Evolutionary conservation across 2,329 filamentous ascomycete genomes (phyloP).

Genomic region (Stemphylium lycopersici): DNA sequence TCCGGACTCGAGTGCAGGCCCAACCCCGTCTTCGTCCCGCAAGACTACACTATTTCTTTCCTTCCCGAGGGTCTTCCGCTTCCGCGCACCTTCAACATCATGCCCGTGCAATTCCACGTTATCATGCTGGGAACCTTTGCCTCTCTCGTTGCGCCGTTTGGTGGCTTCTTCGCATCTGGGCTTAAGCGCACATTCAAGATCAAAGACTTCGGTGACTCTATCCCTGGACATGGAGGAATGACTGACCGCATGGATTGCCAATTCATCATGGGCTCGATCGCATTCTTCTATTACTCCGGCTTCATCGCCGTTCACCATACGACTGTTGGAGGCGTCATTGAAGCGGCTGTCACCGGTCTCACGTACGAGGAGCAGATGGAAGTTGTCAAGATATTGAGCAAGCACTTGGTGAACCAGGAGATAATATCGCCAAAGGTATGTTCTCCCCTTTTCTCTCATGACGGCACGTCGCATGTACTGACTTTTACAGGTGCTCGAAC

Average conservation of each 20-base stretch:
- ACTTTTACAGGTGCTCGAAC: slow-evolving; percentile 32
- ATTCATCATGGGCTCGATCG: slow-evolving; percentile 99
- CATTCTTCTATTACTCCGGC: slow-evolving; percentile 97
- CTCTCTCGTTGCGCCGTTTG: slow-evolving; percentile 94
- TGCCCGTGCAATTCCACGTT: slow-evolving; percentile 93
- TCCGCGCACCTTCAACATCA: slow-evolving; percentile 73
- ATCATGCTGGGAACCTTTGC: slow-evolving; percentile 90
- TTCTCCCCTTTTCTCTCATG: background rate
- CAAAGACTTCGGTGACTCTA: slow-evolving; percentile 99
- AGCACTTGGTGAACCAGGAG: slow-evolving; percentile 69
- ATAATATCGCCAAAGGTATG: slow-evolving; percentile 60
- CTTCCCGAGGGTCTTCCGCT: slow-evolving; percentile 58
- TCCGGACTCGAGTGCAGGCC: slow-evolving; percentile 87
- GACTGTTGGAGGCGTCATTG: slow-evolving; percentile 84
- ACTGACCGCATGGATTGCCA: slow-evolving; percentile 99
- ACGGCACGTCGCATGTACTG: background rate
- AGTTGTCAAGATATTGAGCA: slow-evolving; percentile 66
- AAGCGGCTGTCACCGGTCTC: slow-evolving; percentile 89
- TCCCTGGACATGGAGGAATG: slow-evolving; percentile 96
- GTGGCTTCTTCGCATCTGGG: slow-evolving; percentile 96
- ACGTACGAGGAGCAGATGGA: slow-evolving; percentile 88
- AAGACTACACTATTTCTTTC: slow-evolving; percentile 71
- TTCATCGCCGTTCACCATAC: slow-evolving; percentile 92
- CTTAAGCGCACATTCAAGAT: slow-evolving; percentile 99
- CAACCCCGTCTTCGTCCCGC: slow-evolving; percentile 88